Conservation (phyloP, 2,329 filamentous ascomycete genomes). For the Bipolaris cookei region DNA sequence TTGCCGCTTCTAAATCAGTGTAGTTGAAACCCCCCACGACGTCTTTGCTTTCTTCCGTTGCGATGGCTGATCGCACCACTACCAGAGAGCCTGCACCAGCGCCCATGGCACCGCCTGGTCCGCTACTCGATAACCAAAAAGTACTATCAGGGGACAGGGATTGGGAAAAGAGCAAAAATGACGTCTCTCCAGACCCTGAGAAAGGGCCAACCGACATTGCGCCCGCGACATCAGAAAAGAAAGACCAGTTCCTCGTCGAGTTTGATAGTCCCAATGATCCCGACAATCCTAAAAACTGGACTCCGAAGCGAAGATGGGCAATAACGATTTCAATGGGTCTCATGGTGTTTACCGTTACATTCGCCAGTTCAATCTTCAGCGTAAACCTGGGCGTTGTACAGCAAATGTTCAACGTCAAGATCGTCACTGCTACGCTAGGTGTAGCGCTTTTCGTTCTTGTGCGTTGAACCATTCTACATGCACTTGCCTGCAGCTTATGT, state of each 20-base stretch:
- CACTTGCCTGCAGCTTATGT: not conserved
- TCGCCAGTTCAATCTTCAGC: constrained; percentile 64
- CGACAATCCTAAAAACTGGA: constrained; percentile 74
- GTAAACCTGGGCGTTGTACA: constrained; percentile 63
- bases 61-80: constrained; percentile 1
- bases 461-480: constrained; percentile 2
- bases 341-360: constrained; percentile 51
- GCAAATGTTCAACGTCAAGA: constrained; percentile 54
- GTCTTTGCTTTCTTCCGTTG: not conserved
- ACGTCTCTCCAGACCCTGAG: constrained; percentile 13
- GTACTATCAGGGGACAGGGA: not conserved
- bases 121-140: not conserved
- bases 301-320: constrained; percentile 67
- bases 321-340: constrained; percentile 70
- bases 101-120: not conserved
- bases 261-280: constrained; percentile 76
- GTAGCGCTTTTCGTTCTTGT: constrained; percentile 56
- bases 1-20: not conserved
- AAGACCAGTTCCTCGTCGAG: constrained; percentile 61
- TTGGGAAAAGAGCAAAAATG: constrained; percentile 15
- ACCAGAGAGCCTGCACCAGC: not conserved
- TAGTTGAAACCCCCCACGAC: not conserved
- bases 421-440: constrained; percentile 57
- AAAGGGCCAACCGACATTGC: constrained; percentile 5
- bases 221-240: constrained; percentile 33